Evolutionary conservation across 805 yeast species (phyloP), one percentile per base, ranked within the genome.

Genomic region (Yamadazyma kitorensis): DNA sequence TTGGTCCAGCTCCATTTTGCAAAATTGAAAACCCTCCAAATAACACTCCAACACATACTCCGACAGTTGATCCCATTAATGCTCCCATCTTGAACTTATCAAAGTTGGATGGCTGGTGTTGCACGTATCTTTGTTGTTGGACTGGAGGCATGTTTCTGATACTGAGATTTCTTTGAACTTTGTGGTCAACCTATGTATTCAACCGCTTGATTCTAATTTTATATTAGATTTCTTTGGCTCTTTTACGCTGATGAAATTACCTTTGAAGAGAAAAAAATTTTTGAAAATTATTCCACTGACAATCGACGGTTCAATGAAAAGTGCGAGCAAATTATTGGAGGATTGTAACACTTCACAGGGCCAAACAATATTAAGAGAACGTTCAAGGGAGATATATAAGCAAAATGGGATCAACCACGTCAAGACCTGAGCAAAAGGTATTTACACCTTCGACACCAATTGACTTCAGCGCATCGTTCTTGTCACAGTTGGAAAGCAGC

Each of bases 21-120:
- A 87, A 60, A 48, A 94, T 83, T 39, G 96, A 82, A 54, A 86
- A 80, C 16, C 96, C 95, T 33, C 98, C 98, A 59, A 91, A 93
- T 46, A 94, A 68, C 30, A 91, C 82, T 43, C 98, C 98, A 24
- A 91, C 87, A 53, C 94, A 93, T 7, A 88, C 93, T 45, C 98
- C 98, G 22, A 82, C 89, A 22, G 87, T 76, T 38, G 80, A 67
- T 44, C 99, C 99, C 97, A 93, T 93, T 69, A 91, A 68, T 41
- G 88, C 82, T 36, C 99, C 99, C 98, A 93, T 93, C 68, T 93
- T 93, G 77, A 93, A 86, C 68, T 93, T 93, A 37, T 93, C 96
- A 68, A 89, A 87, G 62, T 83, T 80, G 31, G 96, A 83, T 37
- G 94, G 95, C 49, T 79, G 80, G 21, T 64, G 68, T 29, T 52